Conservation (phyloP, 2,329 filamentous ascomycete species). For the Trichoderma aggressivum region DNA sequence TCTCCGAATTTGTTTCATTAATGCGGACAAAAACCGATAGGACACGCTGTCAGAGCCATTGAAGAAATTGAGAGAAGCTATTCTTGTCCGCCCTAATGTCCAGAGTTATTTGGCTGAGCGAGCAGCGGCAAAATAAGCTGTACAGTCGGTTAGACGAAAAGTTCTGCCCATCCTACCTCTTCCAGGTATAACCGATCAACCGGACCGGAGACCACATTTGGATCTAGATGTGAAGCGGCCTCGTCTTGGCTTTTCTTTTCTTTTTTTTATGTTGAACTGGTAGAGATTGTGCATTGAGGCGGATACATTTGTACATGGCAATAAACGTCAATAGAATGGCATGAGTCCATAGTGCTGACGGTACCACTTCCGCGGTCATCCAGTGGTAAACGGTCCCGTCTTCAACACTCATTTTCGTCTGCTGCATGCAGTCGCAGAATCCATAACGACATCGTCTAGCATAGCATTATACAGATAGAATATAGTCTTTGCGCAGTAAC, state of each 20-base stretch:
- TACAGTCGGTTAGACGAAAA: not conserved
- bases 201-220: not conserved
- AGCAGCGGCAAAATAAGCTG: not conserved
- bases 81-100: slow-evolving; percentile 5
- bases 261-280: not conserved
- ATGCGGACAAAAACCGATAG: not conserved
- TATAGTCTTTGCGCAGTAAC: not conserved
- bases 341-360: not conserved
- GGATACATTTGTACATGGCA: not conserved
- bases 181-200: not conserved
- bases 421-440: not conserved
- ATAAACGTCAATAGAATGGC: not conserved
- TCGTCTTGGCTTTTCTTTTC: not conserved
- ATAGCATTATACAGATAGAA: not conserved
- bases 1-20: not conserved
- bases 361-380: not conserved
- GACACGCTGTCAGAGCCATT: slow-evolving; percentile 2
- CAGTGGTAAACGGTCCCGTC: not conserved
- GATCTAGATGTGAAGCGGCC: not conserved
- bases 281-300: not conserved
- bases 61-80: slow-evolving; percentile 1
- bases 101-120: not conserved
- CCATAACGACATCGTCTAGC: not conserved
- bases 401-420: not conserved
- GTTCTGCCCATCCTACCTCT: not conserved